Conservation (phyloP, 371 early-diverging fungal genomes). For the Apophysomyces sp. region DNA sequence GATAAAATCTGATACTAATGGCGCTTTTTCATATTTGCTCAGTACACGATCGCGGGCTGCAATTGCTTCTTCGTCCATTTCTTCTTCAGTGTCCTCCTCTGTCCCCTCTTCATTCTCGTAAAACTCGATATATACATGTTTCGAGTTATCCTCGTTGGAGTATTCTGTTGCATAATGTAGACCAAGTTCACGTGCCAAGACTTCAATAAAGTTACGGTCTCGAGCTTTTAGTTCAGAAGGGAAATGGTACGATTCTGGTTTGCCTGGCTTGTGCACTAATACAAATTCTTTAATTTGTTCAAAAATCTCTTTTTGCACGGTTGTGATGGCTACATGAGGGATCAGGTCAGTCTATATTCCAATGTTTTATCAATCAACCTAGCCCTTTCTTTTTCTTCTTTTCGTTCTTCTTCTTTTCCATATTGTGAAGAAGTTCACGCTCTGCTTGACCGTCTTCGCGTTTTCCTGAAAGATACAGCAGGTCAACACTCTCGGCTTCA, state of each 20-base stretch:
- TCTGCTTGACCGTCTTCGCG: constrained; percentile 40
- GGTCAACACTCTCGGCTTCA: constrained; percentile 59
- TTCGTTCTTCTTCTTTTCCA: constrained; percentile 47
- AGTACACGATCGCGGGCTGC: constrained; percentile 69
- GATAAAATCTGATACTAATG: constrained; percentile 56
- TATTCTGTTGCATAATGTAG: constrained; percentile 49
- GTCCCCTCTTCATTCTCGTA: constrained; percentile 33
- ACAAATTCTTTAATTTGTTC: constrained; percentile 57
- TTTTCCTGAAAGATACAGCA: constrained; percentile 63
- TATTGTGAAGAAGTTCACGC: constrained; percentile 39
- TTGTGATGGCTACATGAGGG: constrained; percentile 52
- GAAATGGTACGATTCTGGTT: constrained; percentile 41
- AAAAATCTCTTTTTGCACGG: constrained; percentile 55
- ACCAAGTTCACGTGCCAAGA: constrained; percentile 63
- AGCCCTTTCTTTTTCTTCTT: constrained; percentile 20
- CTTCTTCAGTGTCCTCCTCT: constrained; percentile 55
- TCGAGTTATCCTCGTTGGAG: constrained; percentile 34
- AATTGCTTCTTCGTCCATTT: constrained; percentile 49
- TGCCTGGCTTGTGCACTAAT: constrained; percentile 28
- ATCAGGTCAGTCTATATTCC: neutral
- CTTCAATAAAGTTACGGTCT: constrained; percentile 65
- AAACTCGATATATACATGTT: constrained; percentile 54
- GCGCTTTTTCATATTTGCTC: constrained; percentile 63
- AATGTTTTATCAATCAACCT: constrained; percentile 9
- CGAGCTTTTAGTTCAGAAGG: constrained; percentile 49